phyloP scores from a whole-genome alignment of 352 stramenopile genomes.

The Saprolegnia parasitica region DNA sequence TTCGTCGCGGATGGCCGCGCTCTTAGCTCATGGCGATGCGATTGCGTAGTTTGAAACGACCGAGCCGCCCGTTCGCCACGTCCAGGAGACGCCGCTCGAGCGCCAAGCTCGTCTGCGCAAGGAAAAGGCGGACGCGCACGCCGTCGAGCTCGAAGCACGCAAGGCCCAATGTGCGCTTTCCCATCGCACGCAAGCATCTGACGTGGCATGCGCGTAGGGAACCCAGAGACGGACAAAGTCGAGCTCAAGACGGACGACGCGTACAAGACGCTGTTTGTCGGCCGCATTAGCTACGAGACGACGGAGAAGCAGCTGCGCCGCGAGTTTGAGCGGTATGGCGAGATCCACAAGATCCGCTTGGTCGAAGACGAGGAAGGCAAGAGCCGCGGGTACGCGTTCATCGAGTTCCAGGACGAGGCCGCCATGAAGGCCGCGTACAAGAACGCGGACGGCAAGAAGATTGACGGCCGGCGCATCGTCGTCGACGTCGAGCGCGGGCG shows the following conservation, averaged over 20 bases:
- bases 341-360: conserved; percentile 85
- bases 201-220: conserved; percentile 34
- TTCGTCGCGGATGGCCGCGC: too few species aligned
- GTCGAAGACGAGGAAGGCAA: conserved; percentile 88
- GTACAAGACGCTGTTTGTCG: conserved; percentile 99
- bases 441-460: conserved; percentile 91
- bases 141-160: conserved; percentile 60
- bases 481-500: conserved; percentile 97
- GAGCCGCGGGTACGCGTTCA: conserved; percentile 94
- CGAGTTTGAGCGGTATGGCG: conserved; percentile 94
- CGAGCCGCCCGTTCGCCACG: conserved; percentile 44
- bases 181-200: conserved; percentile 18
- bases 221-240: conserved; percentile 51
- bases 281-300: conserved; percentile 96
- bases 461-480: conserved; percentile 94
- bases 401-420: conserved; percentile 98
- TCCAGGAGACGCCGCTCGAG: conserved; percentile 77
- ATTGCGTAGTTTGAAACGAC: conserved; percentile 70
- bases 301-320: conserved; percentile 96
- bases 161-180: conserved; percentile 47
- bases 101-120: conserved; percentile 50
- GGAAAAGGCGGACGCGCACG: conserved; percentile 55
- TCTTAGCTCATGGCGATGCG: too few species aligned
- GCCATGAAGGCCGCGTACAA: conserved; percentile 96
- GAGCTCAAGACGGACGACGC: conserved; percentile 80